Base-by-base conservation (phyloP, 2,329 filamentous ascomycete species). In the Mycosphaerella sp. region DNA sequence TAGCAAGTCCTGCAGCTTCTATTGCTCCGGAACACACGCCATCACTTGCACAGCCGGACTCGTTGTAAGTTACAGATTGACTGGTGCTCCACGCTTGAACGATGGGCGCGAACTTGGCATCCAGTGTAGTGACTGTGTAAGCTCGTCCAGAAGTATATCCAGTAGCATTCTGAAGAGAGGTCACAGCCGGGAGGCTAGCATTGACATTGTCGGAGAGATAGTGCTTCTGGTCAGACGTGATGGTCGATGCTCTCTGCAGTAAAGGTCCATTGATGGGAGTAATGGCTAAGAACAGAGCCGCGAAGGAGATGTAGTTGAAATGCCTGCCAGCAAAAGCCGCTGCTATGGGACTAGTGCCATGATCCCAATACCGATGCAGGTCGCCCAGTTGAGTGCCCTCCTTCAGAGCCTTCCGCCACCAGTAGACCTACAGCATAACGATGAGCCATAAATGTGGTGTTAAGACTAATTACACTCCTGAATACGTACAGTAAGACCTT, bases 361-460 rank as follows among this genome's bases (percentile, higher is more conserved):
- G 50, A 17, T 50, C 54, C 50, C 50, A 53, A 21, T 49, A 54
- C 16, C 54, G 50, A 34, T 56, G 50, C 12, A 53, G 44, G 37
- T 56, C 51, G 30, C 54, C 54, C n/a, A 56, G 14, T 28, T 56
- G 54, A 6, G 54, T 56, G 3, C 51, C 51, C 46, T 54, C 54
- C 18, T 47, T 46, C 4, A 56, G 27, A 16, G 51, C 54, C 35
- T 49, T 53, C 7, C 54, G 50, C 54, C 54, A 56, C 54, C 54
- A 56, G 37, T 54, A 49, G 8, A 54, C 40, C 54, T 56, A 35
- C 6, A 44, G 6, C 16, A 21, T n/a, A 16, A 7, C 25, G 17
- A 9, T 41, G 43, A 10, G 36, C 37, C 17, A 37, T 1, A 18
- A 8, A 10, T 10, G 18, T 5, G 7, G 21, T 4, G 21, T 25